Evolutionary conservation across 169 alveolate genomes (phyloP).

Genomic region (Eimeria maxima): DNA sequence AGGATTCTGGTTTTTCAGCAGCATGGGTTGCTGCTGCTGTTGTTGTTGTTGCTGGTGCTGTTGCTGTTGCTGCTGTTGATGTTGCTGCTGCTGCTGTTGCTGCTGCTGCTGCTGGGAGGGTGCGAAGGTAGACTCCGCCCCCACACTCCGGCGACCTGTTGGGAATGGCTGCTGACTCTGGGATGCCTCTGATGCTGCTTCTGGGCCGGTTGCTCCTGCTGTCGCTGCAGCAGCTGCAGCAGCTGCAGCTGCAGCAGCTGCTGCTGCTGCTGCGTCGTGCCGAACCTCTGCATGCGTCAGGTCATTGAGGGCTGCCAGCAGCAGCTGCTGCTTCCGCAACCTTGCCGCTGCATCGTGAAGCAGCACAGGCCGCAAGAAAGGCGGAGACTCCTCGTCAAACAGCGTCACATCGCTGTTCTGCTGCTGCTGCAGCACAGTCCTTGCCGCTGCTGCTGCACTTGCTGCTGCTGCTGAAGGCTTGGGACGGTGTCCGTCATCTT

Average conservation of each 20-base stretch:
- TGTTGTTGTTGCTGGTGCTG: constrained; percentile 5
- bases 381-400: constrained; percentile 68
- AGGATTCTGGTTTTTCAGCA: constrained; percentile 36
- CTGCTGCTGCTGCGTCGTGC: constrained; percentile 58
- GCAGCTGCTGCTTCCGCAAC: constrained; percentile 66
- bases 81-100: background rate
- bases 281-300: constrained; percentile 70
- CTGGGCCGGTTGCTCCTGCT: background rate
- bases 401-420: constrained; percentile 7
- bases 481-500: background rate
- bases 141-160: background rate
- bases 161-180: constrained; percentile 7
- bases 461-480: constrained; percentile 22
- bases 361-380: constrained; percentile 59
- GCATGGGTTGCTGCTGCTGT: background rate
- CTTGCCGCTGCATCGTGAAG: constrained; percentile 76
- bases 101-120: constrained; percentile 56
- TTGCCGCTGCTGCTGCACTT: constrained; percentile 44
- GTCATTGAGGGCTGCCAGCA: constrained; percentile 68
- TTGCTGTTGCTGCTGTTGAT: constrained; percentile 27
- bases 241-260: constrained; percentile 14
- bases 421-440: constrained; percentile 52
- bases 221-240: constrained; percentile 1
- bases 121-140: background rate
- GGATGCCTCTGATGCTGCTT: background rate